Conservation (phyloP, 331 rosid genomes). For the Stylosanthes scabra region DNA sequence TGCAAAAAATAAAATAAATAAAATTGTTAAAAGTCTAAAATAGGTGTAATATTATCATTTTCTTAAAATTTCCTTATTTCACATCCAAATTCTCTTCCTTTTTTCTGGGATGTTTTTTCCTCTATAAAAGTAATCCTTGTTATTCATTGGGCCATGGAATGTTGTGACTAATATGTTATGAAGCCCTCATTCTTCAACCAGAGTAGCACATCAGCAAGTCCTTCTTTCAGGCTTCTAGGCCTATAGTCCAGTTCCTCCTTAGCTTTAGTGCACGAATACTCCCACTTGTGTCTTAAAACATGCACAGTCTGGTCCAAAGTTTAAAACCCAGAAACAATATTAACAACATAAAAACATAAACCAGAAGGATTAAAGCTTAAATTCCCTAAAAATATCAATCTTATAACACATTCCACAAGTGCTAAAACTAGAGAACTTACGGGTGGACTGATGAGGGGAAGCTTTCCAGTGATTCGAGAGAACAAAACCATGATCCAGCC, state of each 20-base stretch:
- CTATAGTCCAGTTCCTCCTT: constrained; percentile 71
- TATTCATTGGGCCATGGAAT: background rate
- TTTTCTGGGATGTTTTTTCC: no score
- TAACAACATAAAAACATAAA: background rate
- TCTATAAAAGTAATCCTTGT: background rate
- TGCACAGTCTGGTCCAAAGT: constrained; percentile 68
- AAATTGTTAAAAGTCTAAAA: no score
- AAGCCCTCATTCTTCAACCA: constrained; percentile 78
- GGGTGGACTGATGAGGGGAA: constrained; percentile 92
- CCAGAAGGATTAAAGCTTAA: background rate
- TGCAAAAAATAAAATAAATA: no score
- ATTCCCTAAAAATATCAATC: background rate
- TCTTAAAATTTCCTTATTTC: no score
- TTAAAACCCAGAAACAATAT: constrained; percentile 19
- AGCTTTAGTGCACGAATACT: constrained; percentile 83
- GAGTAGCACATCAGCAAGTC: constrained; percentile 75
- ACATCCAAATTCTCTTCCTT: no score
- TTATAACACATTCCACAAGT: background rate
- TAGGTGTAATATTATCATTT: no score
- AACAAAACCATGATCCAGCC: constrained; percentile 69
- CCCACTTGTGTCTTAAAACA: constrained; percentile 80
- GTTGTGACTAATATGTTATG: constrained; percentile 49
- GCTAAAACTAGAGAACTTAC: constrained; percentile 49
- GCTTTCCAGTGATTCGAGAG: constrained; percentile 69
- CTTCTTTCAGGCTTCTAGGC: constrained; percentile 75